These are phyloP conservation scores for Kwoniella europaea DNA, from an alignment of 768 basidiomycete genomes.

Conservation along the genomic window DNA sequence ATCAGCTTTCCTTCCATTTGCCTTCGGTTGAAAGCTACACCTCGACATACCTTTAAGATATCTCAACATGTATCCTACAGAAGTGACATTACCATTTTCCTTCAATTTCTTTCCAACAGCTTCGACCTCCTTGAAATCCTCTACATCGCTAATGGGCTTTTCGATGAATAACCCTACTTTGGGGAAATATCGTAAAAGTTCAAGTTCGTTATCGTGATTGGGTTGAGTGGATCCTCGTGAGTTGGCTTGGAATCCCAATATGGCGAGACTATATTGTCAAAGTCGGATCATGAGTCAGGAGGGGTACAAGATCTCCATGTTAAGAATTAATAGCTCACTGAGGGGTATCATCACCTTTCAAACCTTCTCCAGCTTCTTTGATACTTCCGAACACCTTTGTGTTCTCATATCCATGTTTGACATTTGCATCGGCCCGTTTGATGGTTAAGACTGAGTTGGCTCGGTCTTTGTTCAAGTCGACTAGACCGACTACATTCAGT, in stretches of 20 bases:
- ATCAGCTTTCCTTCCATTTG: slow-evolving; percentile 6
- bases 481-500: slow-evolving; percentile 89
- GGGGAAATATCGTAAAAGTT: slow-evolving; percentile 82
- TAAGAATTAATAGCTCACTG: slow-evolving; percentile 24
- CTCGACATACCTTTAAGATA: slow-evolving; percentile 70
- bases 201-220: slow-evolving; percentile 80
- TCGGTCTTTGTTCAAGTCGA: slow-evolving; percentile 83
- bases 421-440: slow-evolving; percentile 83
- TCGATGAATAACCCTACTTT: slow-evolving; percentile 87
- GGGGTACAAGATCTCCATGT: slow-evolving; percentile 58
- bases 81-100: slow-evolving; percentile 59
- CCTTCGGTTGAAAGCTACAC: background rate
- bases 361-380: slow-evolving; percentile 23
- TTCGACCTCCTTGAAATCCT: slow-evolving; percentile 32
- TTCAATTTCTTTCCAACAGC: slow-evolving; percentile 23
- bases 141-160: slow-evolving; percentile 83
- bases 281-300: slow-evolving; percentile 58
- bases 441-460: slow-evolving; percentile 74
- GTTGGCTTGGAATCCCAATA: slow-evolving; percentile 76
- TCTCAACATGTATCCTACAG: slow-evolving; percentile 71
- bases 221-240: slow-evolving; percentile 74
- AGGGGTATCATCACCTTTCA: slow-evolving; percentile 21
- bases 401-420: slow-evolving; percentile 82
- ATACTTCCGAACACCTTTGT: slow-evolving; percentile 60
- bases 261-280: slow-evolving; percentile 41